These are phyloP conservation scores for Neophaeococcomyces aloes DNA, from an alignment of 2,329 filamentous ascomycete species.

Conservation along the genomic window DNA sequence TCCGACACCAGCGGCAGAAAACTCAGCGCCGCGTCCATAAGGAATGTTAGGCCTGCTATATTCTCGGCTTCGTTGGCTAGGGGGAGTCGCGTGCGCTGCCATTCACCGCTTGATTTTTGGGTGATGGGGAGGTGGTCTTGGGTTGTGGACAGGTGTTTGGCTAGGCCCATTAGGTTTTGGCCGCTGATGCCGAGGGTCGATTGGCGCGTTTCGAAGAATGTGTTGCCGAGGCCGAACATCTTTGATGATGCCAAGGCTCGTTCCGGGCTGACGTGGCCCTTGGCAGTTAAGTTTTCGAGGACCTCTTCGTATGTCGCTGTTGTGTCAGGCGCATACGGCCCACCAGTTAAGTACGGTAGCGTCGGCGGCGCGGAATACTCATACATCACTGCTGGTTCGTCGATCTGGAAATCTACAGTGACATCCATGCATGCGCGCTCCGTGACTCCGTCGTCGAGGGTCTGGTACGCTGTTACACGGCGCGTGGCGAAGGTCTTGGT, in stretches of 20 bases:
- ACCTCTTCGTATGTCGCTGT: constrained; percentile 18
- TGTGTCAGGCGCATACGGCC: constrained; percentile 18
- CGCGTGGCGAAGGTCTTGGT: constrained; percentile 42
- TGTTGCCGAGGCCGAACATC: constrained; percentile 24
- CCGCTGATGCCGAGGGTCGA: constrained; percentile 33
- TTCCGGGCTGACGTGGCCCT: constrained; percentile 22
- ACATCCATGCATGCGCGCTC: constrained; percentile 34
- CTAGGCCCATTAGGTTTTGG: constrained; percentile 36
- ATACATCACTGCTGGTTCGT: constrained; percentile 30
- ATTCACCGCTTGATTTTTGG: constrained; percentile 34
- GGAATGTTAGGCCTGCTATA: constrained; percentile 32
- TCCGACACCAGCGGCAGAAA: constrained; percentile 37
- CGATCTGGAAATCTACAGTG: constrained; percentile 38
- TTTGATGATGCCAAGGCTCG: constrained; percentile 19
- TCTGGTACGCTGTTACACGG: constrained; percentile 37
- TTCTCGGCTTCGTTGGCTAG: constrained; percentile 26
- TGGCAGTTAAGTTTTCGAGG: constrained; percentile 14
- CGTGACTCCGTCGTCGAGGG: constrained; percentile 28
- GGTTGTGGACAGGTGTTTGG: constrained; percentile 26
- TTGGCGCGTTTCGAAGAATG: constrained; percentile 29
- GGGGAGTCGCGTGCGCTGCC: constrained; percentile 24
- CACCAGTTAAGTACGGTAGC: constrained; percentile 21
- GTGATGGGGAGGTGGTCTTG: constrained; percentile 32
- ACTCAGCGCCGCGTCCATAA: constrained; percentile 36
- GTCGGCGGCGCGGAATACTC: constrained; percentile 31